These are phyloP conservation scores for Cupressus sempervirens DNA, from an alignment of 75 land plant genomes.

Conservation along the genomic window DNA sequence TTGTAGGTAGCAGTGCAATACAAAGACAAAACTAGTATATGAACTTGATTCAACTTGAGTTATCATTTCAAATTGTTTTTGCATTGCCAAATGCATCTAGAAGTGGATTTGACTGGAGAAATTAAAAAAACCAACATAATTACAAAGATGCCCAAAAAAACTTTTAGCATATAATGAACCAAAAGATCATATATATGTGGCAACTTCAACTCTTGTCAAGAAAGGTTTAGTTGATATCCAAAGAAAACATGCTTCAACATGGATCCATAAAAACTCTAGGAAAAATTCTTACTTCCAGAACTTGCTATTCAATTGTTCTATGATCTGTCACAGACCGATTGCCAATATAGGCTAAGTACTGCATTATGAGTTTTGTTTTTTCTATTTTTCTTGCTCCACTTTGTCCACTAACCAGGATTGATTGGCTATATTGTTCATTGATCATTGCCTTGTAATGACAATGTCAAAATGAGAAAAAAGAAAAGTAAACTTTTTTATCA, in stretches of 20 bases:
- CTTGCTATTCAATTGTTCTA: too few species aligned
- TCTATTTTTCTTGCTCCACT: too few species aligned
- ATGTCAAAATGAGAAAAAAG: slow-evolving; percentile 2
- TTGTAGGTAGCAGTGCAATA: too few species aligned
- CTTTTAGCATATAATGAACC: background rate
- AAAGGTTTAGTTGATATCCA: background rate
- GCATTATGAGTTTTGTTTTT: too few species aligned
- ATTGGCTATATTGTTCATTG: slow-evolving; percentile 54
- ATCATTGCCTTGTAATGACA: slow-evolving; percentile 76
- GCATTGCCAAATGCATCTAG: slow-evolving; percentile 99
- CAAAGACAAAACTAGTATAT: background rate
- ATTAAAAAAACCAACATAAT: background rate
- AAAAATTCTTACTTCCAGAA: too few species aligned
- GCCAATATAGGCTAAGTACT: too few species aligned
- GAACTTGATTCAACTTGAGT: slow-evolving; percentile 63
- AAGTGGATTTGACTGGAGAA: too few species aligned
- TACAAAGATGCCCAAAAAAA: background rate
- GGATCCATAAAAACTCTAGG: too few species aligned
- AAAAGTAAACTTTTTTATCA: background rate
- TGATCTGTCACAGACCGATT: too few species aligned
- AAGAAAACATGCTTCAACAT: slow-evolving; percentile 5
- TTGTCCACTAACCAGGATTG: too few species aligned
- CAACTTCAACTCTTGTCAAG: background rate
- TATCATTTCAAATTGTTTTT: slow-evolving; percentile 91
- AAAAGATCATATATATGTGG: background rate